Base-by-base conservation (phyloP, 768 basidiomycete species). In the Suillus subalutaceus region DNA sequence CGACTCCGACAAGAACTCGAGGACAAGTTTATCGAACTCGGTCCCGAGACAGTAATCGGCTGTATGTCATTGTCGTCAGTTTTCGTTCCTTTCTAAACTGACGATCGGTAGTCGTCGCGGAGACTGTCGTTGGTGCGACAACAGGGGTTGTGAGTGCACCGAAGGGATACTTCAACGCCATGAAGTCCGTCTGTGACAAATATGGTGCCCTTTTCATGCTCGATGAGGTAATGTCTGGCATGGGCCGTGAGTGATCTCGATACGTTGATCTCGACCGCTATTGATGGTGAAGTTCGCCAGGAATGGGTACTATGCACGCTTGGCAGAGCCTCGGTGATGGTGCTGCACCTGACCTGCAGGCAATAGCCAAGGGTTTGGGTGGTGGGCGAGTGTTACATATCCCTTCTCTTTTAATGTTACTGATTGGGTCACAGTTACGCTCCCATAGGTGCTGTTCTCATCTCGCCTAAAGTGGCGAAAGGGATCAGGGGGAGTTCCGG, bases 151-250 rank as follows among this genome's bases (percentile, higher is more conserved):
- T 94, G 1, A 76, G 88, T 43, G 87, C 92, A 6, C 93, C 93
- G 0, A 90, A 89, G 69, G 94, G 94, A 2, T 96, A 96, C 75
- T 91, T 96, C 72, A 86, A 86, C 75, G 91, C 91, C 9, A 91
- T 94, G 88, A 92, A 90, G 71, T 88, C 89, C 13, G 90, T 93
- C 23, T 93, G 91, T 69, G 85, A 90, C 46, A 93, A 90, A 76
- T 90, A 84, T 70, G 90, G 83, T 48, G 82, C 73, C 50, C 77
- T 97, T 20, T 90, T 95, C 75, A 93, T 96, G 50, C 83, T 95
- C 43, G 95, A 97, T 72, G 95, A 96, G 78, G 91, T 95, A 56
- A 95, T 96, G 94, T 88, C 89, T 73, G 93, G 93, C 53, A 94
- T 95, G 90, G 93, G 94, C 65, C 87, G 93, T 90, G 73, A 78